Conservation (phyloP, 495 filamentous ascomycete genomes). For the Glonium stellatum region DNA sequence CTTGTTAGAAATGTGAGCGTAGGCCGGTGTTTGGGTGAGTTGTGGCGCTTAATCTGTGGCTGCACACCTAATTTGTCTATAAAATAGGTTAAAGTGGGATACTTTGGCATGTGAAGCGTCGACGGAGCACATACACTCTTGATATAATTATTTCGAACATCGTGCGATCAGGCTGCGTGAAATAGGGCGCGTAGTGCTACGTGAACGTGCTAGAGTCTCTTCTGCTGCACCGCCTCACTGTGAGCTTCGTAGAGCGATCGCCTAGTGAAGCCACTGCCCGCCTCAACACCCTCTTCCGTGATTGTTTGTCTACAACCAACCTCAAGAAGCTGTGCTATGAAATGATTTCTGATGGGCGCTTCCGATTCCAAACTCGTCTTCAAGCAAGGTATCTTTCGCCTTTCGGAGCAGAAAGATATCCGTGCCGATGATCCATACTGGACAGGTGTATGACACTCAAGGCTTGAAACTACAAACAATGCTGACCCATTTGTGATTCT, state of each 20-base stretch:
- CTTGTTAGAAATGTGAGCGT: no score
- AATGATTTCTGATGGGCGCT: conserved; percentile 66
- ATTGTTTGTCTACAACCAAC: conserved; percentile 1
- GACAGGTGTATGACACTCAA: conserved; percentile 61
- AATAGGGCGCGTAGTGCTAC: not conserved
- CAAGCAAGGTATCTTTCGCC: conserved; percentile 96
- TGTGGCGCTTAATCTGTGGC: no score
- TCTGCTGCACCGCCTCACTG: not conserved
- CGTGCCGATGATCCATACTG: conserved; percentile 86
- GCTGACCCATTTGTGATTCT: conserved; percentile 19
- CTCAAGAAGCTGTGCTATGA: conserved; percentile 6
- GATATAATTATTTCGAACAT: no score
- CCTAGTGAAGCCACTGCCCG: not conserved
- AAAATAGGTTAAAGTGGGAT: no score
- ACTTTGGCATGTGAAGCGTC: no score
- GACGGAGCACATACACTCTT: no score
- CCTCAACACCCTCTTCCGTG: not conserved
- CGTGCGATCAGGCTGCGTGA: not conserved
- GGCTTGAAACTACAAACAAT: conserved; percentile 7
- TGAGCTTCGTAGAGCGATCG: not conserved
- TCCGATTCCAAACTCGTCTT: conserved; percentile 99
- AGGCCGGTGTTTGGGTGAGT: no score
- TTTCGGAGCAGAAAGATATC: conserved; percentile 85
- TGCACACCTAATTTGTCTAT: no score
- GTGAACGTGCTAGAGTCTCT: not conserved